phyloP scores from a whole-genome alignment of 2,329 filamentous ascomycete genomes.

The Pyrenophora graminea region DNA sequence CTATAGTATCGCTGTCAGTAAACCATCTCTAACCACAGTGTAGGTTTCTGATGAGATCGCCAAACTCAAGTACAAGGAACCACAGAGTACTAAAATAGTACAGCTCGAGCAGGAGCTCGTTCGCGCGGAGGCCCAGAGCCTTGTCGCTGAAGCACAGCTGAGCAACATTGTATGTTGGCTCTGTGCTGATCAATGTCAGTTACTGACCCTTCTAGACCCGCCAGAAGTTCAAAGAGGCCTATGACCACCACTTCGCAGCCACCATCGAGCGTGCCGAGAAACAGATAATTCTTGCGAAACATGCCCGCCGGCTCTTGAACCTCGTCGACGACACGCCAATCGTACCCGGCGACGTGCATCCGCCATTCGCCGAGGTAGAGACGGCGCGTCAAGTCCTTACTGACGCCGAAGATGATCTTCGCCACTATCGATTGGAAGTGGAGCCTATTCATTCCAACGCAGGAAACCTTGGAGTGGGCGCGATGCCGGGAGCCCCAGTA shows the following conservation, averaged over 20 bases:
- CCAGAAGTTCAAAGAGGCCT: slow-evolving; percentile 94
- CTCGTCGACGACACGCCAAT: slow-evolving; percentile 89
- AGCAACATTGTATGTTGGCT: slow-evolving; percentile 73
- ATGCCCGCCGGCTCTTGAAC: slow-evolving; percentile 81
- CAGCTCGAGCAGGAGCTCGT: slow-evolving; percentile 95
- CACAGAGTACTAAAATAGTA: slow-evolving; percentile 77
- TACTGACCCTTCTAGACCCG: slow-evolving; percentile 67
- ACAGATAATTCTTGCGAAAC: slow-evolving; percentile 89
- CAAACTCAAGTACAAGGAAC: slow-evolving; percentile 89
- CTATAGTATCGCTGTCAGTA: background rate
- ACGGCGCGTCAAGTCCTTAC: slow-evolving; percentile 85
- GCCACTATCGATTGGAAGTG: slow-evolving; percentile 67
- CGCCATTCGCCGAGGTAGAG: slow-evolving; percentile 66
- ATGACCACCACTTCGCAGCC: slow-evolving; percentile 82
- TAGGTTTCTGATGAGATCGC: slow-evolving; percentile 87
- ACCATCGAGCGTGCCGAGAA: slow-evolving; percentile 97
- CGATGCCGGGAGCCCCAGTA: slow-evolving; percentile 45
- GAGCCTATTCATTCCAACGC: slow-evolving; percentile 59
- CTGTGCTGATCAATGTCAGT: background rate
- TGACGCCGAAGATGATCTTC: slow-evolving; percentile 87
- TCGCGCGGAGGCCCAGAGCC: slow-evolving; percentile 89
- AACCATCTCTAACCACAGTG: slow-evolving; percentile 1
- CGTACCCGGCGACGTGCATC: slow-evolving; percentile 78
- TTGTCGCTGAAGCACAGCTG: slow-evolving; percentile 95
- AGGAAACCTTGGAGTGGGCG: slow-evolving; percentile 54